A percentile compares a stretch with the other conserved stretches of the same genome.
Conservation (phyloP, 768 basidiomycete species). For the Termitomyces titanicus region DNA sequence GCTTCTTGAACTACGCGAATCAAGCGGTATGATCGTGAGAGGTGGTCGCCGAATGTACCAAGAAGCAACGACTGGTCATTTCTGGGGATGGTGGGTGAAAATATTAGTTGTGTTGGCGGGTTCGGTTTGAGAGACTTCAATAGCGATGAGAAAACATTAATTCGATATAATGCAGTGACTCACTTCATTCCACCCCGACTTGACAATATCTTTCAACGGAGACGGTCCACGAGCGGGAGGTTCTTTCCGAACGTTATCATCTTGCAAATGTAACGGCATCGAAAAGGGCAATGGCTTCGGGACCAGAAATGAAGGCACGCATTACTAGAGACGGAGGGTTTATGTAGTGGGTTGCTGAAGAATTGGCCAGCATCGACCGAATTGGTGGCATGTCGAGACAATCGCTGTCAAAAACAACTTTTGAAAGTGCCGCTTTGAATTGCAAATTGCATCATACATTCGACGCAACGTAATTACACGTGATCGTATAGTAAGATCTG, state of each 20-base stretch:
- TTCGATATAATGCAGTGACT: neutral
- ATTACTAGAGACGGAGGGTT: neutral
- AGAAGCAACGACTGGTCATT: neutral
- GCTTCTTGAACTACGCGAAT: neutral
- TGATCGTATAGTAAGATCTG: neutral
- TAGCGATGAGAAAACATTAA: neutral
- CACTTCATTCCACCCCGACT: neutral
- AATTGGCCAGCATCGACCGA: neutral
- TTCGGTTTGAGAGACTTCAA: neutral
- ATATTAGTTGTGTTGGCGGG: no score
- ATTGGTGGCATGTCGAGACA: neutral
- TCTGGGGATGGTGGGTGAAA: no score
- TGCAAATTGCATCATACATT: no score
- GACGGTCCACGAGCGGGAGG: no score
- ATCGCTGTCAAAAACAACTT: no score
- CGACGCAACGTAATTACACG: neutral
- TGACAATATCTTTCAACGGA: neutral
- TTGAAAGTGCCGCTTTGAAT: no score
- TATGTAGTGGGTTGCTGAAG: neutral
- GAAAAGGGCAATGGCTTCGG: neutral
- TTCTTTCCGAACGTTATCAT: neutral
- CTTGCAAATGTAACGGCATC: neutral
- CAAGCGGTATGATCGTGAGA: neutral
- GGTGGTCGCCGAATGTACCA: no score
- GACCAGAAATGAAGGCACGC: neutral